These are phyloP conservation scores for Phoma sp. DNA, from an alignment of 2,329 filamentous ascomycete species.

Conservation along the genomic window DNA sequence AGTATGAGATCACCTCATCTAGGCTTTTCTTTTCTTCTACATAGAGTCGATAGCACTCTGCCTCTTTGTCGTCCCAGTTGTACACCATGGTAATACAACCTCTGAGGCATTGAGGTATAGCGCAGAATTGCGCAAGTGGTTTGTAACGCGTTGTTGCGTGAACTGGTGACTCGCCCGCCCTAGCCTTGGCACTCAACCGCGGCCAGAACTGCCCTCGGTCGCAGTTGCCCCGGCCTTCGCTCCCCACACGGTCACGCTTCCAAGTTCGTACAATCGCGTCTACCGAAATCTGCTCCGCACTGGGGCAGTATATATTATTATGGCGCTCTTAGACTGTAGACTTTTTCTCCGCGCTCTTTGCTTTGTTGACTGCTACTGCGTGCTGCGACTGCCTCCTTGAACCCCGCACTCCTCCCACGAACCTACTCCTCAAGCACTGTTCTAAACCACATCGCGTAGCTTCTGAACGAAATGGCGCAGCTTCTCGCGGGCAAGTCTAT, in stretches of 20 bases:
- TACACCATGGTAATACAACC: constrained; percentile 51
- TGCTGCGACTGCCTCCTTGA: constrained; percentile 4
- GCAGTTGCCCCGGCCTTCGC: constrained; percentile 23
- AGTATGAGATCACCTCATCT: constrained; percentile 76
- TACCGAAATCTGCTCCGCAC: constrained; percentile 26
- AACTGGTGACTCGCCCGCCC: constrained; percentile 27
- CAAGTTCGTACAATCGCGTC: constrained; percentile 17
- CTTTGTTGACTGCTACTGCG: neutral
- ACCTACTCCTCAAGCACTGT: constrained; percentile 11
- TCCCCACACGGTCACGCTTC: constrained; percentile 22
- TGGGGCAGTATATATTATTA: constrained; percentile 20
- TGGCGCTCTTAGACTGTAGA: constrained; percentile 15
- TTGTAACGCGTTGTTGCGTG: constrained; percentile 19
- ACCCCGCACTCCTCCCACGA: constrained; percentile 5
- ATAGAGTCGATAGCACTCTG: constrained; percentile 74
- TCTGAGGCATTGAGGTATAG: neutral
- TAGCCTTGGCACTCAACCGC: constrained; percentile 12
- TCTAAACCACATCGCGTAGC: neutral
- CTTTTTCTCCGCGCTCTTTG: neutral
- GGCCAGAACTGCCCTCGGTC: neutral
- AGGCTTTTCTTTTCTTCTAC: constrained; percentile 77
- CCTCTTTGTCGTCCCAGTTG: constrained; percentile 72
- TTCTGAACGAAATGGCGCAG: constrained; percentile 22
- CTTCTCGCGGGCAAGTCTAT: constrained; percentile 78
- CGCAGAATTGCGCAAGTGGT: constrained; percentile 29